Evolutionary conservation across 2,329 filamentous ascomycete genomes (phyloP), one percentile per base, ranked within the genome.

Genomic region (Hawksworthiomyces lignivorus): DNA sequence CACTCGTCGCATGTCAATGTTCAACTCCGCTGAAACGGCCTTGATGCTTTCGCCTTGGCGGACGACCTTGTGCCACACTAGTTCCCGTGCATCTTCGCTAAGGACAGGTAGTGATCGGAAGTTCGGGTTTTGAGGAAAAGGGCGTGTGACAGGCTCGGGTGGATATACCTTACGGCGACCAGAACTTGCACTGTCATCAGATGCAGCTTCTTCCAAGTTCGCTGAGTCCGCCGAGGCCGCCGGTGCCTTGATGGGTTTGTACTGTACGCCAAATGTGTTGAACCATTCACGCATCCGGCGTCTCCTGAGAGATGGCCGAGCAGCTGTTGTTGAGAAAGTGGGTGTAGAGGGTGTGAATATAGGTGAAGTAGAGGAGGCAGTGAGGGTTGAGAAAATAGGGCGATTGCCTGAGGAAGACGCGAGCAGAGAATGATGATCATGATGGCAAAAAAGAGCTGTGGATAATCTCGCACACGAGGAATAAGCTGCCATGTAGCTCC

Each of bases 1-100:
- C 15, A 95, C 84, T 53, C 89, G 75, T 56, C 85, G 77, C 62
- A 94, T 82, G 55, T 92, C 87, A 19, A 95, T 77, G 21, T 80
- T 77, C 52, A 85, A 74, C 55, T 87, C 75, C 2, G 83, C 82
- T 56, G 86, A 89, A 17, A 94, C 84, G 32, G 75, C 75, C 55
- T 87, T 82, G 48, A 95, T 69, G 43, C 82, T 77, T 59, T 81
- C 70, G 46, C 82, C 81, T 12, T 77, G 60, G n/a, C 63, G 57
- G 48, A 78, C 77, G 12, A 94, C 78, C 51, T 77, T 74, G 5
- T 69, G 55, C 67, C 85, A 92, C 41, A 96, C 84, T 50, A 81
- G 69, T 53, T 89, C 80, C 45, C 84, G 72, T 36, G 89, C 67
- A 15, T 70, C 65, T 52, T 94, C 84, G 48, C 81, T 81, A 50